phyloP scores from a whole-genome alignment of 2,329 filamentous ascomycete species.

The Neurospora sp. region DNA sequence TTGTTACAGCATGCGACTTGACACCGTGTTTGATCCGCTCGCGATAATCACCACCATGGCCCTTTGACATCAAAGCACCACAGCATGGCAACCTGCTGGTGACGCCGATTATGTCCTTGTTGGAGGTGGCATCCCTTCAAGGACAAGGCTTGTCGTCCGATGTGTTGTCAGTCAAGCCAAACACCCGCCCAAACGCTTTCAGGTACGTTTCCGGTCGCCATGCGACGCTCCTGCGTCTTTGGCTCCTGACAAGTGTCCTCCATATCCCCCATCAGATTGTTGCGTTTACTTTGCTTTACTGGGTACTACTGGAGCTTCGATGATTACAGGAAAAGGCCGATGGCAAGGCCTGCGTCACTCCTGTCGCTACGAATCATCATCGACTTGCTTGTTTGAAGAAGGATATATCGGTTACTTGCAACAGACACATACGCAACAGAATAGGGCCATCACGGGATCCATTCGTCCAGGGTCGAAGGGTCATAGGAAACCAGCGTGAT shows the following conservation, averaged over 20 bases:
- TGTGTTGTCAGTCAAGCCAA: neutral
- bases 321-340: neutral
- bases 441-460: neutral
- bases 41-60: conserved; percentile 2
- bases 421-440: neutral
- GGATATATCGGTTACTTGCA: neutral
- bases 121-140: neutral
- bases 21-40: conserved; percentile 4
- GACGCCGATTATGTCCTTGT: neutral
- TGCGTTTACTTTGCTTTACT: neutral
- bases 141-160: neutral
- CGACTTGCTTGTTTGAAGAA: neutral
- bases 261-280: neutral
- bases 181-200: neutral
- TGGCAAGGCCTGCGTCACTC: neutral
- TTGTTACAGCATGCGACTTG: conserved; percentile 10
- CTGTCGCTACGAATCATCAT: neutral
- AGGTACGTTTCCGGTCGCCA: neutral
- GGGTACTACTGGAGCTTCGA: neutral
- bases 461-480: neutral
- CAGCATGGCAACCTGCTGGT: neutral
- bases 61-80: neutral
- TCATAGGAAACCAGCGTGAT: neutral
- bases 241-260: neutral
- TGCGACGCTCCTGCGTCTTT: neutral